A percentile compares a stretch with the other conserved stretches of the same genome.
Conservation (phyloP, 768 basidiomycete species). For the Clitopilus passeckerianus region DNA sequence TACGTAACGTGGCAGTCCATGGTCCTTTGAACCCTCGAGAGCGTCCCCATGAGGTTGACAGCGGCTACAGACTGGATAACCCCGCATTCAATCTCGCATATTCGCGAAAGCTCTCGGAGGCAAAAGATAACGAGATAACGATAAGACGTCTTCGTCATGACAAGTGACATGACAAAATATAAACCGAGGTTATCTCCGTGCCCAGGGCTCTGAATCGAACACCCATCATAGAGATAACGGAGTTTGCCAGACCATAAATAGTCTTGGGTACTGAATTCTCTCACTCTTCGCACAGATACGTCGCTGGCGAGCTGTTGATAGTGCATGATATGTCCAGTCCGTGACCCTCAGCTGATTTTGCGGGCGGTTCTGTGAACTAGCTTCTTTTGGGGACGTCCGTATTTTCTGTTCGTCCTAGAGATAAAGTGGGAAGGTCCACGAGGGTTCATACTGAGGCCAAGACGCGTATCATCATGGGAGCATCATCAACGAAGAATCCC, state of each 20-base stretch:
- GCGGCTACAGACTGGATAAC: background rate
- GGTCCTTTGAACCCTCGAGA: background rate
- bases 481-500: background rate
- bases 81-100: background rate
- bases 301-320: background rate
- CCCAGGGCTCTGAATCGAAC: background rate
- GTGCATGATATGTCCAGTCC: background rate
- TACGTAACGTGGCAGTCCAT: background rate
- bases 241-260: background rate
- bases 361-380: background rate
- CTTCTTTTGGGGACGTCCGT: background rate
- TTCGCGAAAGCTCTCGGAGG: background rate
- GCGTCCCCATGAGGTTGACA: background rate
- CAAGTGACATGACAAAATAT: background rate
- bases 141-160: background rate
- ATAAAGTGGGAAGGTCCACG: background rate
- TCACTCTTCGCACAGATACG: background rate
- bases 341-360: too few relatives aligned
- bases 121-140: background rate
- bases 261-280: background rate
- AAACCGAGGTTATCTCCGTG: background rate
- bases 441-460: background rate
- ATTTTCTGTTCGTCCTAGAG: too few relatives aligned
- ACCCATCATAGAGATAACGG: background rate
- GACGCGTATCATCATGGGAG: background rate